Base-by-base conservation (phyloP, 73 alveolate species). In the Symbiodinium pilosum region DNA sequence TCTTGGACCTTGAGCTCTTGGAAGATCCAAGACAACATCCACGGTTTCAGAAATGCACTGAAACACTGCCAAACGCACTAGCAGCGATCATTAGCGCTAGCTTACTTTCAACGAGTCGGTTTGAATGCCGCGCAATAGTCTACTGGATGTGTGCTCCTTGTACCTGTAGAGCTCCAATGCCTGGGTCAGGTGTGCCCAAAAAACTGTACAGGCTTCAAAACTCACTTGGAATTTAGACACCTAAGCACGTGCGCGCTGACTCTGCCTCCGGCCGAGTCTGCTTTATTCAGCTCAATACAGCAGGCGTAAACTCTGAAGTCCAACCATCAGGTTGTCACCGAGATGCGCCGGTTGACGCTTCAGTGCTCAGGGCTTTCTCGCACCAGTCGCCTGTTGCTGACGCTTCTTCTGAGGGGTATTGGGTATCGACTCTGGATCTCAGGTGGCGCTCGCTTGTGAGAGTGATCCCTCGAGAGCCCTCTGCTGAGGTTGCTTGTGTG, bases 381-480 rank as follows among this genome's bases (percentile, higher is more conserved):
- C 81, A 64, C 81, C 81, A 64, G 81, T 64, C 81, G 81, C 81
- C 81, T 64, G 5, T 14, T n/a, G n/a, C n/a, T n/a, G n/a, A n/a
- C n/a, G n/a, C n/a, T n/a, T n/a, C n/a, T n/a, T n/a, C n/a, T n/a
- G n/a, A n/a, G n/a, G n/a, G n/a, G n/a, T n/a, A n/a, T n/a, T n/a
- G n/a, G n/a, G n/a, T n/a, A n/a, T n/a, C n/a, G n/a, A n/a, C n/a
- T n/a, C n/a, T n/a, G n/a, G n/a, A n/a, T n/a, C n/a, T n/a, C n/a
- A n/a, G n/a, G n/a, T n/a, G n/a, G n/a, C n/a, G n/a, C n/a, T n/a
- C n/a, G n/a, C n/a, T n/a, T n/a, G n/a, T n/a, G n/a, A n/a, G n/a
- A n/a, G n/a, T n/a, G n/a, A n/a, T n/a, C n/a, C n/a, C n/a, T n/a
- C n/a, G n/a, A n/a, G n/a, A n/a, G n/a, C n/a, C n/a, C n/a, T n/a